phyloP scores from a whole-genome alignment of 164 flowering plant species.

The Magnolia sinica region DNA sequence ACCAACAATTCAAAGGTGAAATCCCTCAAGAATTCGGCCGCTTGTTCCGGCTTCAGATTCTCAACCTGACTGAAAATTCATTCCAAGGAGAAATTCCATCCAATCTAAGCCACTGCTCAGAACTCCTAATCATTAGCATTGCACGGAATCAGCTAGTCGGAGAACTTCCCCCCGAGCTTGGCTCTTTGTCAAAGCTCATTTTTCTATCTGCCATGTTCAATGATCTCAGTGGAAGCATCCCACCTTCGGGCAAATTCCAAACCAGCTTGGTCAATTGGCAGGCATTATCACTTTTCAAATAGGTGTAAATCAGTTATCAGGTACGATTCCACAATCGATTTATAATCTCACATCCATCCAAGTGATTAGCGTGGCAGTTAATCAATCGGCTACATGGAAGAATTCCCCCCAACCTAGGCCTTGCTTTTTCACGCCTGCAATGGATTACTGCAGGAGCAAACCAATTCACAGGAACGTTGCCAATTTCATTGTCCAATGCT shows the following conservation, averaged over 20 bases:
- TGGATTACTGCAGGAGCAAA: no score
- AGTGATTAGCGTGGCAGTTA: conserved; percentile 26
- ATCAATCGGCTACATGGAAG: conserved; percentile 39
- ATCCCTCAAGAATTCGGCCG: conserved; percentile 31
- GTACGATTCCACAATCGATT: conserved; percentile 37
- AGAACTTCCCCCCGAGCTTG: conserved; percentile 28
- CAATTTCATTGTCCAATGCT: no score
- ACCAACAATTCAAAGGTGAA: conserved; percentile 29
- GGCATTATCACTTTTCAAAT: conserved; percentile 30
- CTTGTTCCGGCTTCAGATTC: conserved; percentile 25
- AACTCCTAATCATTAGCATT: conserved; percentile 26
- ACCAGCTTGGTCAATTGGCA: conserved; percentile 21
- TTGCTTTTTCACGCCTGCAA: background rate
- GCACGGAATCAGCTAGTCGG: conserved; percentile 30
- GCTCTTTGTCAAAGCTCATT: conserved; percentile 23
- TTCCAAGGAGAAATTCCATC: conserved; percentile 34
- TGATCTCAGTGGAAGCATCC: conserved; percentile 33
- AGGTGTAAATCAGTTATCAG: conserved; percentile 30
- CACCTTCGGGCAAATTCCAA: conserved; percentile 40
- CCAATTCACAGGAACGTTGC: no score
- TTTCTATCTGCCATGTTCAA: conserved; percentile 25
- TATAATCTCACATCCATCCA: conserved; percentile 44
- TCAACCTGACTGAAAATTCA: conserved; percentile 31
- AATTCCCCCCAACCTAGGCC: conserved; percentile 11
- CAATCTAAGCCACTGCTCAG: conserved; percentile 16